phyloP scores from a whole-genome alignment of 2,329 filamentous ascomycete species.

The Diplocarpon mali region DNA sequence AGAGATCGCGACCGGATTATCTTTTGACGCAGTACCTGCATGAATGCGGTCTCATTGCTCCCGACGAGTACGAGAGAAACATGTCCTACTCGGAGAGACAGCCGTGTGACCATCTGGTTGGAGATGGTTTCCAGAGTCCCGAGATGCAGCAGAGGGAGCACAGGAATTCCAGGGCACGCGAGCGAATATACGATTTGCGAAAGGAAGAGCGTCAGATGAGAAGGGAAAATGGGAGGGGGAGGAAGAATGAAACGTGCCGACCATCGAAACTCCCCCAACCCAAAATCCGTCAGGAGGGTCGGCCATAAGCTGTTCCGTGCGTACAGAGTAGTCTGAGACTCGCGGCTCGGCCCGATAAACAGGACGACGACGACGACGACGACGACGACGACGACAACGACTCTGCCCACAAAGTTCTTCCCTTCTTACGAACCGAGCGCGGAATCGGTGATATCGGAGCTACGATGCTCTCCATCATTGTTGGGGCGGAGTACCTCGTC shows the following conservation, averaged over 20 bases:
- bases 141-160: constrained; percentile 6
- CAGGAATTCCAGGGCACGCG: neutral
- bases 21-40: constrained; percentile 31
- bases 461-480: neutral
- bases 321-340: neutral
- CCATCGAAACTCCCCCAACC: neutral
- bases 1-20: constrained; percentile 31
- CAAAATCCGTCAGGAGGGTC: neutral
- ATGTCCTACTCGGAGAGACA: constrained; percentile 16
- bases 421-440: neutral
- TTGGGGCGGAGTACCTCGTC: constrained; percentile 1
- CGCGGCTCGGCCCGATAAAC: neutral
- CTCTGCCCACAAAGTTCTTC: neutral
- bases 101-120: constrained; percentile 6
- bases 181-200: constrained; percentile 2
- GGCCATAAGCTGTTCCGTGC: neutral
- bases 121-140: constrained; percentile 6
- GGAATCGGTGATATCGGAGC: no score
- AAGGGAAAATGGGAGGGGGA: constrained; percentile 1
- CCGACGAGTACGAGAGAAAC: constrained; percentile 11
- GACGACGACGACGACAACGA: no score
- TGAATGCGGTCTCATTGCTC: constrained; percentile 22
- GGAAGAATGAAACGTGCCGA: neutral
- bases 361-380: neutral
- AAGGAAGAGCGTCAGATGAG: constrained; percentile 9